Evolutionary conservation across 1,284 basidiomycete genomes (phyloP).

Genomic region (Fomitopsis schrenkii): DNA sequence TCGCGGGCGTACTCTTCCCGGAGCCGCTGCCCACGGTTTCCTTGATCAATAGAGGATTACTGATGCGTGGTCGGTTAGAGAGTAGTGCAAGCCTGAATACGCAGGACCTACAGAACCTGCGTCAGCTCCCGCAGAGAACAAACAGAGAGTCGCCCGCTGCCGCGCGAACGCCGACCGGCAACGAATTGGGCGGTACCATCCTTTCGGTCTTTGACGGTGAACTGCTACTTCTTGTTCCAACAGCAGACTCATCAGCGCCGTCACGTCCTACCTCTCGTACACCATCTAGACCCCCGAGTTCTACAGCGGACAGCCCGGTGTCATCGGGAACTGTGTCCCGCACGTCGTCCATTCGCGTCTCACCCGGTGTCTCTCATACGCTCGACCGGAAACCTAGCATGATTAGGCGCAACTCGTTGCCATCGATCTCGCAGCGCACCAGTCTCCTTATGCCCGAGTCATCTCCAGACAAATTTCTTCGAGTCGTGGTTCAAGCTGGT

Average conservation of each 20-base stretch:
- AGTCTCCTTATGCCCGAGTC: slow-evolving; percentile 55
- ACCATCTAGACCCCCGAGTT: slow-evolving; percentile 62
- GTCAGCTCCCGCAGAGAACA: slow-evolving; percentile 26
- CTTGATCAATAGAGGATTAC: slow-evolving; percentile 60
- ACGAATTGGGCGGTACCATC: slow-evolving; percentile 60
- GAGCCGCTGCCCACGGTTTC: slow-evolving; percentile 65
- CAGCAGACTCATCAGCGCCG: slow-evolving; percentile 31
- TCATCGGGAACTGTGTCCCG: slow-evolving; percentile 46
- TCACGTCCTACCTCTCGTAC: slow-evolving; percentile 58
- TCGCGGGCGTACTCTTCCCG: slow-evolving; percentile 69
- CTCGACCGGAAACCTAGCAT: slow-evolving; percentile 72
- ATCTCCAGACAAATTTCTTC: slow-evolving; percentile 61
- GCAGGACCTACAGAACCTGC: slow-evolving; percentile 52
- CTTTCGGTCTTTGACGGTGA: slow-evolving; percentile 74
- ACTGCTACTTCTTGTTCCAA: slow-evolving; percentile 59
- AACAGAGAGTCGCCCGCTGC: slow-evolving; percentile 1
- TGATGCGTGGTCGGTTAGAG: slow-evolving; percentile 63
- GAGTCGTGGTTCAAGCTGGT: slow-evolving; percentile 73
- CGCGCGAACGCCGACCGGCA: slow-evolving; percentile 15
- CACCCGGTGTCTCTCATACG: slow-evolving; percentile 57
- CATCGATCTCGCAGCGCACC: slow-evolving; percentile 61
- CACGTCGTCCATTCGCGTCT: slow-evolving; percentile 71
- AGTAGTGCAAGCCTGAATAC: slow-evolving; percentile 45
- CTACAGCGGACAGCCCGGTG: slow-evolving; percentile 36
- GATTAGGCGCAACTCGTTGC: slow-evolving; percentile 71